A percentile compares a stretch with the other conserved stretches of the same genome.
Evolutionary conservation across 2,329 filamentous ascomycete species (phyloP).

Genomic region (Penicillium corylophilum): DNA sequence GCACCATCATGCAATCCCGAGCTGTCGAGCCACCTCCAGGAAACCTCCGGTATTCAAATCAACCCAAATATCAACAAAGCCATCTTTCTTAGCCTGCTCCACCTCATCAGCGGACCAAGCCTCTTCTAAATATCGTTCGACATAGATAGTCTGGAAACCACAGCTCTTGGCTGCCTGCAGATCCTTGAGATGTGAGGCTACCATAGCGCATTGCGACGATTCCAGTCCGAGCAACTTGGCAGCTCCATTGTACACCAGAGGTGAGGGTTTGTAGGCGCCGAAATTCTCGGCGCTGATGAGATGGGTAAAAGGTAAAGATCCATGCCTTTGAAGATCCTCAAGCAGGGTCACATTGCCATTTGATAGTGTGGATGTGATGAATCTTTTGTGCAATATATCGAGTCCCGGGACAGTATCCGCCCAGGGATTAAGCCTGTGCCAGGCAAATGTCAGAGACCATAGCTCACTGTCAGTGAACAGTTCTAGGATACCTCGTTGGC

Average conservation of each 20-base stretch:
- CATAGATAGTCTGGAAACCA: constrained; percentile 71
- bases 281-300: constrained; percentile 70
- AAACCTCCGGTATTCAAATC: constrained; percentile 52
- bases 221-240: constrained; percentile 57
- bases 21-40: constrained; percentile 51
- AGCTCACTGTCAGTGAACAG: constrained; percentile 65
- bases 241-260: constrained; percentile 67
- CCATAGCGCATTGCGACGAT: constrained; percentile 67
- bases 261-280: constrained; percentile 70
- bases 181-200: constrained; percentile 72
- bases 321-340: constrained; percentile 60
- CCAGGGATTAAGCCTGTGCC: constrained; percentile 74
- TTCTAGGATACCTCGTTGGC: constrained; percentile 54
- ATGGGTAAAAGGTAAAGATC: constrained; percentile 60
- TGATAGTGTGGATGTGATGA: constrained; percentile 66
- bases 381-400: constrained; percentile 53
- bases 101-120: constrained; percentile 54
- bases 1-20: constrained; percentile 36
- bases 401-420: constrained; percentile 60
- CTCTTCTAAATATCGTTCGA: constrained; percentile 69
- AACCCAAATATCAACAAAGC: constrained; percentile 67
- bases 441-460: constrained; percentile 60
- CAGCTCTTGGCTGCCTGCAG: constrained; percentile 63
- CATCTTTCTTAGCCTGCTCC: constrained; percentile 53
- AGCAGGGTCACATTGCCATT: constrained; percentile 73